Evolutionary conservation across 2,329 filamentous ascomycete species (phyloP).

Genomic region (Colletotrichum caudatum): DNA sequence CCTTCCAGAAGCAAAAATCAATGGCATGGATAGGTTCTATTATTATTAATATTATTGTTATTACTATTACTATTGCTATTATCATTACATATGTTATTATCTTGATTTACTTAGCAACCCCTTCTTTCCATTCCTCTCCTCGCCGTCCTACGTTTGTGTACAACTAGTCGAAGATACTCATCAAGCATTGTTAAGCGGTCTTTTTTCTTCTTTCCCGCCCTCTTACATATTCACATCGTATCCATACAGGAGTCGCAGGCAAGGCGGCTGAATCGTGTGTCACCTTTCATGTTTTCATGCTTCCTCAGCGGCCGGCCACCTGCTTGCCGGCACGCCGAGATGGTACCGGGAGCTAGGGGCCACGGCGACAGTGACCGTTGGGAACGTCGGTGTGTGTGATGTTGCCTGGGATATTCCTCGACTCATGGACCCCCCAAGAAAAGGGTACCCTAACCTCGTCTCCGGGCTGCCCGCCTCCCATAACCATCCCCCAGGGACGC

Average conservation of each 20-base stretch:
- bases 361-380: not conserved
- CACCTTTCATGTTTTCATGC: not conserved
- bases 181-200: not conserved
- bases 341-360: not conserved
- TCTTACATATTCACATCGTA: not conserved
- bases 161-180: not conserved
- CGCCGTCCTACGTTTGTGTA: not conserved
- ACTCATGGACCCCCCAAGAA: not conserved
- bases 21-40: not conserved
- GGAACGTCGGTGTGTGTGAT: not conserved
- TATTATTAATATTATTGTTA: not conserved
- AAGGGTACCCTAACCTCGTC: not conserved
- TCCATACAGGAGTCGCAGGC: not conserved
- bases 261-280: constrained; percentile 3
- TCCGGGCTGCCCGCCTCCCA: not conserved
- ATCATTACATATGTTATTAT: too few relatives aligned
- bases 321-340: not conserved
- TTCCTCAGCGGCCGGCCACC: not conserved
- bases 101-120: too few relatives aligned
- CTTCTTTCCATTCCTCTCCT: not conserved
- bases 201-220: too few relatives aligned
- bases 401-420: not conserved
- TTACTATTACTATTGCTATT: not conserved
- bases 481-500: not conserved
- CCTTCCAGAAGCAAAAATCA: not conserved